Percentiles rank a stretch among this genome's conserved stretches.
Conservation (phyloP, 2,329 filamentous ascomycete species). For the Didymella lethalis region DNA sequence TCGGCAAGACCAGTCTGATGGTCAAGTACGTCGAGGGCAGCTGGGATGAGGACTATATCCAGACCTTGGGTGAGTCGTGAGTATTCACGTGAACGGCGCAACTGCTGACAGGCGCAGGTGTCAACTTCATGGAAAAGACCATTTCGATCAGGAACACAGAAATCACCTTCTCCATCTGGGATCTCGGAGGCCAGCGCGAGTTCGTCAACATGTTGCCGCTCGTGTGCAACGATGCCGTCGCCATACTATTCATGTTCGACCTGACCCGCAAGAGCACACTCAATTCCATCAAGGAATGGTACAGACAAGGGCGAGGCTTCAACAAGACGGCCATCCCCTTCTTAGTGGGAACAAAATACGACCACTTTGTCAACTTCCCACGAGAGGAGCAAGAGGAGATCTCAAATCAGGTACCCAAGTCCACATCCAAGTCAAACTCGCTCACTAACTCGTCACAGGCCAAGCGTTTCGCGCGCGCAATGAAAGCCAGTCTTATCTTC, state of each 20-base stretch:
- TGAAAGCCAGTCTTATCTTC: constrained; percentile 97
- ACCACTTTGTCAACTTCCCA: constrained; percentile 99
- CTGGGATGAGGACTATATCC: constrained; percentile 99
- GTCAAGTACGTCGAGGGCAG: constrained; percentile 99
- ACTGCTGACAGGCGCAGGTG: constrained; percentile 63
- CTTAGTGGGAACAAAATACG: constrained; percentile 96
- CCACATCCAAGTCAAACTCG: neutral
- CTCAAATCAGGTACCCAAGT: constrained; percentile 77
- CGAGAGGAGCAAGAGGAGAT: constrained; percentile 98
- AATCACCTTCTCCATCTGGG: constrained; percentile 99
- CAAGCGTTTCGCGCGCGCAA: constrained; percentile 94
- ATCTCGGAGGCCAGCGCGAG: constrained; percentile 95
- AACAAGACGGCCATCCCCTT: constrained; percentile 99
- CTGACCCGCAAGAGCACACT: constrained; percentile 96
- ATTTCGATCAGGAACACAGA: constrained; percentile 99
- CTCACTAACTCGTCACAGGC: constrained; percentile 63
- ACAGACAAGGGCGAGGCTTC: constrained; percentile 94
- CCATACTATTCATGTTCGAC: constrained; percentile 99
- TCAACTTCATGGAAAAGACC: constrained; percentile 99
- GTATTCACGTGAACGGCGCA: neutral
- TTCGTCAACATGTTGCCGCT: constrained; percentile 99
- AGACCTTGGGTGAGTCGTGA: constrained; percentile 75
- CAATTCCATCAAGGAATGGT: constrained; percentile 99
- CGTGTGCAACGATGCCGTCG: constrained; percentile 99
- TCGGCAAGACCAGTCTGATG: constrained; percentile 99